phyloP scores from a whole-genome alignment of 75 land plant species.

The Selaginella moellendorffii region DNA sequence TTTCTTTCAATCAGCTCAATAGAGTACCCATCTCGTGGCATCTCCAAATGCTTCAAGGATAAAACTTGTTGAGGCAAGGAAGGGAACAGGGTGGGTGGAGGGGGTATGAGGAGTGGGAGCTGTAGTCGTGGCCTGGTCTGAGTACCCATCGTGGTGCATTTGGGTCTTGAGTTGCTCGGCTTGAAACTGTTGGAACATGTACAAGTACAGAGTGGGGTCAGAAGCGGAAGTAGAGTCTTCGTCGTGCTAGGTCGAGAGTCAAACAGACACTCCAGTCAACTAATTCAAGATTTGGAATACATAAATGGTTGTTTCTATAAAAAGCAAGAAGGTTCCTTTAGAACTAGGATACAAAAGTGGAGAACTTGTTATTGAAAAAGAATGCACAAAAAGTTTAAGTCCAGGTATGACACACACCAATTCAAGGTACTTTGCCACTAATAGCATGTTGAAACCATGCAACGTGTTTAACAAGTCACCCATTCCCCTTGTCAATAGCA shows the following conservation, averaged over 20 bases:
- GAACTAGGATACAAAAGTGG: neutral
- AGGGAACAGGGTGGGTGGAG: neutral
- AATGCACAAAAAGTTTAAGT: neutral
- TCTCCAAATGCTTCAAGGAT: conserved; percentile 1
- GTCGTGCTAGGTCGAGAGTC: too few relatives aligned
- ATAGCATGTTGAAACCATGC: conserved; percentile 1
- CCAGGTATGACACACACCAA: neutral
- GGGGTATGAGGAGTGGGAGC: neutral
- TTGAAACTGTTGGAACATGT: conserved; percentile 1
- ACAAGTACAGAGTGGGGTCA: neutral
- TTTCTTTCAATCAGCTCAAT: neutral
- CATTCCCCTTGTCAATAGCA: neutral
- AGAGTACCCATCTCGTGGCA: neutral
- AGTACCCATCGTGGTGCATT: neutral
- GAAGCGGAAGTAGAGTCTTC: too few relatives aligned
- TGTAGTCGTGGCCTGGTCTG: neutral
- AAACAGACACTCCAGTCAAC: neutral
- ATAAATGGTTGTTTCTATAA: neutral
- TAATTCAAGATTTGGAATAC: too few relatives aligned
- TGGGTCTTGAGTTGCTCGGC: conserved; percentile 2
- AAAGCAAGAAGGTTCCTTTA: neutral
- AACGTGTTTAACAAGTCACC: neutral
- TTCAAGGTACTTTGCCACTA: conserved; percentile 1
- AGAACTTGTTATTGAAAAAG: neutral
- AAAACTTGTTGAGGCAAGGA: neutral